Base-by-base conservation (phyloP, 2,329 filamentous ascomycete species). In the Aureobasidium pullulans region DNA sequence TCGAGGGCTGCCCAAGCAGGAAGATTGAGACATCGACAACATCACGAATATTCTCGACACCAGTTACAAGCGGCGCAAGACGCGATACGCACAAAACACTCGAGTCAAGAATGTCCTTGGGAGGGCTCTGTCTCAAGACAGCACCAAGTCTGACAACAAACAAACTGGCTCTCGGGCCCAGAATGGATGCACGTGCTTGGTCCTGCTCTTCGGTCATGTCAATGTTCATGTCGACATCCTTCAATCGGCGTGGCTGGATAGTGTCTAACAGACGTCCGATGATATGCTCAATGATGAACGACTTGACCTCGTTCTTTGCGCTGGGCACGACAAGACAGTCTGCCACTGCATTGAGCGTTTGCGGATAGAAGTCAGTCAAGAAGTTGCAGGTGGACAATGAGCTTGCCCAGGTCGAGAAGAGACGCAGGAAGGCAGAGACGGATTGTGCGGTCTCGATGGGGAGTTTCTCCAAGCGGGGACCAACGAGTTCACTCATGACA, bases 371-470 rank as follows among this genome's bases (percentile, higher is more conserved):
- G 7, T 81, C 72, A 11, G 87, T 82, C 7, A 99, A 79, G 66
- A 94, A 89, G 6, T 85, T 69, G 1, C 86, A 85, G 1, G 85
- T 86, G 62, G 79, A 81, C 0, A 84, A 78, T 23, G 87, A 80
- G 60, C 82, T 81, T 3, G 90, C 86, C 89, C 93, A 96, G 1
- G 88, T 88, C 3, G 84, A 85, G 63, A 99, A 84, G 5, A 99
- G 78, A 63, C 87, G 86, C 62, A 96, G 81, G 42, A 91, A 82
- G 15, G 87, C 89, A 2, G 94, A 97, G 7, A 96, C 79, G 13
- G 90, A 90, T 69, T 99, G 92, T 0, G 90, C 88, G 44, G 90
- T 96, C 75, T 99, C 94, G 5, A 83, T 79, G 0, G 91, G 84
- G 57, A 99, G 83, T 60, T 88, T 89, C 2, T 87, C 82, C 16